Base-by-base conservation (phyloP, 2,329 filamentous ascomycete genomes). In the Plenodomus biglobosus region DNA sequence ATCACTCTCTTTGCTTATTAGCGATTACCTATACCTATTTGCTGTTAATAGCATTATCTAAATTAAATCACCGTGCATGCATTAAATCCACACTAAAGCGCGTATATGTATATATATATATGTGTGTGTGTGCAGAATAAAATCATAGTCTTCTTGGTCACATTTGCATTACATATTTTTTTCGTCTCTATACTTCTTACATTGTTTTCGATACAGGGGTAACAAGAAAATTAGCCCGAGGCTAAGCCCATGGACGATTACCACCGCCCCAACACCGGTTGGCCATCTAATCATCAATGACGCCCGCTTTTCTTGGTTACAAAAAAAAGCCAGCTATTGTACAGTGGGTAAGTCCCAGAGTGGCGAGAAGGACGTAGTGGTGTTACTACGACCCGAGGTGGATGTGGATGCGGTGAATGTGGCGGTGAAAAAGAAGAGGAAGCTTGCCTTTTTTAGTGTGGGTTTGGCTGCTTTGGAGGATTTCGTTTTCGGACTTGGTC, bases 331-430 rank as follows among this genome's bases (percentile, higher is more conserved):
- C 51, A 50, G 42, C 44, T 59, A 57, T 55, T 51, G 52, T 57
- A 59, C 56, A 59, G 22, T 46, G 47, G 52, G 54, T 34, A 13
- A 41, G 39, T 43, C 55, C 45, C 46, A 52, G 56, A 59, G 55
- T 52, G 55, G 56, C 52, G 56, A 52, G 48, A 41, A 45, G 46
- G 34, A 42, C 46, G 55, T 7, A 8, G 8, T 32, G 27, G 8
- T 11, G 8, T 7, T 15, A 3, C 3, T 11, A 32, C 27, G 27
- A 32, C 27, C 27, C 15, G 27, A 32, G 27, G 27, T 10, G 27
- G 13, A 32, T 32, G 27, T 10, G 8, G 27, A 32, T 32, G 52
- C 46, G 44, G 49, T 42, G 44, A 58, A 40, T 41, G 52, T 11
- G 27, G 27, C 15, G 27, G 27, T 32, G 27, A 32, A 11, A 32